These are phyloP conservation scores for Pythium monospermum DNA, from an alignment of 352 stramenopile genomes.

Conservation along the genomic window DNA sequence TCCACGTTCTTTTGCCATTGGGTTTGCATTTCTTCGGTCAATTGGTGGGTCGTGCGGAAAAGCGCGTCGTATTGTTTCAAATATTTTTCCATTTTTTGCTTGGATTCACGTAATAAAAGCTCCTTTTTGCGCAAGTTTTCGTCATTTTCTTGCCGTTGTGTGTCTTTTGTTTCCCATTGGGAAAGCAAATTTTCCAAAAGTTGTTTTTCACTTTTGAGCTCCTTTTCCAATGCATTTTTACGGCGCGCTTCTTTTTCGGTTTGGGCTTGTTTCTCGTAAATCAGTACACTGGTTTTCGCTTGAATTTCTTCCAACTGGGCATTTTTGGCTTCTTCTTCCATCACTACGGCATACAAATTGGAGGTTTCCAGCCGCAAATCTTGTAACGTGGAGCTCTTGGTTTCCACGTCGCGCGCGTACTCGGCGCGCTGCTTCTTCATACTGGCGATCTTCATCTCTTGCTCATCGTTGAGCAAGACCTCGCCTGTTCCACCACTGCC, in stretches of 20 bases:
- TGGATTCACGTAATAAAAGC: slow-evolving; percentile 64
- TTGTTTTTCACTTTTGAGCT: slow-evolving; percentile 68
- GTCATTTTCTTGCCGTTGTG: slow-evolving; percentile 47
- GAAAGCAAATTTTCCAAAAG: slow-evolving; percentile 42
- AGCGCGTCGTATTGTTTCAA: slow-evolving; percentile 82
- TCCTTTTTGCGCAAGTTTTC: slow-evolving; percentile 67
- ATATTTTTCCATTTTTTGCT: slow-evolving; percentile 88
- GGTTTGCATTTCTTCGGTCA: slow-evolving; percentile 74
- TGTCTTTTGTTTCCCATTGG: slow-evolving; percentile 38
- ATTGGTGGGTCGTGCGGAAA: slow-evolving; percentile 69
- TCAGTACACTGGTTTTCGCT: slow-evolving; percentile 32
- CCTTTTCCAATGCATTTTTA: slow-evolving; percentile 61
- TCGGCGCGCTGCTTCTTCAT: slow-evolving; percentile 71
- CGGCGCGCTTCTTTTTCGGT: slow-evolving; percentile 57
- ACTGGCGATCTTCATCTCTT: slow-evolving; percentile 62
- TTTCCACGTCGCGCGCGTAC: slow-evolving; percentile 61
- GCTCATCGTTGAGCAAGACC: slow-evolving; percentile 60
- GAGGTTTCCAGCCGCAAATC: slow-evolving; percentile 61
- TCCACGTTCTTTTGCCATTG: slow-evolving; percentile 85
- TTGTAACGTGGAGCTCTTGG: slow-evolving; percentile 59
- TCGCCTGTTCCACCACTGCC: no score
- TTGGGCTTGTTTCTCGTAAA: slow-evolving; percentile 58
- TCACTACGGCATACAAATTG: slow-evolving; percentile 55
- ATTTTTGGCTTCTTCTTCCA: slow-evolving; percentile 62
- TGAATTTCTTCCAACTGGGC: slow-evolving; percentile 50